Base-by-base conservation (phyloP, 129 eudicot species). In the Erigeron canadensis region DNA sequence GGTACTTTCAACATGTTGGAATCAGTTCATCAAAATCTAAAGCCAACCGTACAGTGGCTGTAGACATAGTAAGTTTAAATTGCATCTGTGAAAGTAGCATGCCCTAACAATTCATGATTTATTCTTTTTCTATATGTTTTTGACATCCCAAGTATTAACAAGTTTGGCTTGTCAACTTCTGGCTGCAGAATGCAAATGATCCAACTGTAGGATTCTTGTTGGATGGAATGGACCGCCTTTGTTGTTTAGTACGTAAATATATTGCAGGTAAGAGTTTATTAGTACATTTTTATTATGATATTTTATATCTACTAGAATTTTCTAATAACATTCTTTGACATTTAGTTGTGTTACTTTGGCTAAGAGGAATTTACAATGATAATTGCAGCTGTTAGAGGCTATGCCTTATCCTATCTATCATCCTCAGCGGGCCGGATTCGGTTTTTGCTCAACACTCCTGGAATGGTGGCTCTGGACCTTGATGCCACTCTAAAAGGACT, bases 391-490 rank as follows among this genome's bases (percentile, higher is more conserved):
- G 88, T 95, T 75, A 91, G 97, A 84, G 97, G 99, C 69, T 95
- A 95, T 73, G 97, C 89, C 47, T 81, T 90, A 69, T 95, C 99
- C 71, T 95, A 95, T 71, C 89, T 95, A 15, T 88, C 97, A 46
- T 95, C 99, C 42, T 95, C 96, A 79, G 99, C 97, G 44, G 88
- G 95, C 59, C 80, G 99, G 73, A 88, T 95, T 53, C 86, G 91
- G 9, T 95, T 90, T 79, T 81, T 95, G 73, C 88, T 95, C 75
- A 88, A 93, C 65, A 90, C 97, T 37, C 99, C 99, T 40, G 99
- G 99, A 72, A 95, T 95, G 97, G 99, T 95, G 85, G 99, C 99
- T 57, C 99, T 95, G 81, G 99, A 90, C 77, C 70, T 95, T 39
- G 99, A 95, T 87, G 59, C 86, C 40, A 88, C 81, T 75, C 74